A percentile compares a stretch with the other conserved stretches of the same genome.
Conservation (phyloP, 2,329 filamentous ascomycete genomes). For the Elsinoe perseae region DNA sequence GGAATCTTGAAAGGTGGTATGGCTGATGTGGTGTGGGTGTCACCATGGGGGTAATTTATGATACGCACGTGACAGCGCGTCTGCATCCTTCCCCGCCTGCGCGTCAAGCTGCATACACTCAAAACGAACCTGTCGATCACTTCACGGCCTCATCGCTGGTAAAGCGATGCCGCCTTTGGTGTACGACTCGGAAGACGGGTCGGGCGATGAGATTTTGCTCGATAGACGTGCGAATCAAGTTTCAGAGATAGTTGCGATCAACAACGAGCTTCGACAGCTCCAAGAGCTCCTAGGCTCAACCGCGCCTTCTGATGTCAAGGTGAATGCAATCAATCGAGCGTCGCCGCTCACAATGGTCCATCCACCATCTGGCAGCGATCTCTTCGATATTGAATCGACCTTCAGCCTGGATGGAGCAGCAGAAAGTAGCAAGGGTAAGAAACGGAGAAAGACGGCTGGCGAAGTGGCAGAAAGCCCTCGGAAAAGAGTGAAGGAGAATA, state of each 20-base stretch:
- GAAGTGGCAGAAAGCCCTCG: conserved; percentile 1
- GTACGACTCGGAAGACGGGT: conserved; percentile 3
- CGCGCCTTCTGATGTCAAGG: background rate
- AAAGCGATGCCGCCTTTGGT: background rate
- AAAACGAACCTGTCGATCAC: conserved; percentile 9
- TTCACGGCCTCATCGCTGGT: background rate
- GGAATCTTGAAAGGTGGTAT: too few species aligned
- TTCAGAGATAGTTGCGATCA: background rate
- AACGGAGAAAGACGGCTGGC: background rate
- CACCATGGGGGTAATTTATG: background rate
- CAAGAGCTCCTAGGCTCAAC: background rate
- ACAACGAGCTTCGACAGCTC: background rate
- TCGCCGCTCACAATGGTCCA: background rate
- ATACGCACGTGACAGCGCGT: conserved; percentile 3
- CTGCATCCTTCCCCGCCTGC: background rate
- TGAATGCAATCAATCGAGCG: background rate
- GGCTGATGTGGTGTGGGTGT: too few species aligned
- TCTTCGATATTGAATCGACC: conserved; percentile 10
- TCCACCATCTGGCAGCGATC: background rate
- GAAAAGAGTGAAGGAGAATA: background rate
- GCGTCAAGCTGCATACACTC: conserved; percentile 3
- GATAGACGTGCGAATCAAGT: background rate
- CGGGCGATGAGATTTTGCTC: background rate
- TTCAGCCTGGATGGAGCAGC: background rate
- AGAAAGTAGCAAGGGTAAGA: background rate